Evolutionary conservation across 2,329 filamentous ascomycete species (phyloP).

Genomic region (Graphiopsis chlorocephala): DNA sequence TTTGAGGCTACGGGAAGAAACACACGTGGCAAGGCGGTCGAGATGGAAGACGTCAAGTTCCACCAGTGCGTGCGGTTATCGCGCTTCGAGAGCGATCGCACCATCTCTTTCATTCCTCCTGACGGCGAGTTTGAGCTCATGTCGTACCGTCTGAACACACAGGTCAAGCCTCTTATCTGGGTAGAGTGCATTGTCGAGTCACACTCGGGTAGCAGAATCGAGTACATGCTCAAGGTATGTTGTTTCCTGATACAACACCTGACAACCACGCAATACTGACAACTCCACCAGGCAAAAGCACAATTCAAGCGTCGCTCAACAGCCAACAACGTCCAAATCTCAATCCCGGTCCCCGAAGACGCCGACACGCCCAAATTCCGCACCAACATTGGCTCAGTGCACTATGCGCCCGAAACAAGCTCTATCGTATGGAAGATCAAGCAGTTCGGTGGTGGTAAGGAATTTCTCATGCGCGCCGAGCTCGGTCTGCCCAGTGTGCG

Average conservation of each 20-base stretch:
- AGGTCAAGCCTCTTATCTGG: constrained; percentile 98
- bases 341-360: constrained; percentile 94
- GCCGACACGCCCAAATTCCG: constrained; percentile 94
- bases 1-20: constrained; percentile 95
- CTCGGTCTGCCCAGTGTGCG: constrained; percentile 89
- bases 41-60: constrained; percentile 99
- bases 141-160: constrained; percentile 97
- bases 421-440: constrained; percentile 99
- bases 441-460: constrained; percentile 97
- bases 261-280: not conserved
- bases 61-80: constrained; percentile 96
- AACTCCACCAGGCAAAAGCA: constrained; percentile 65
- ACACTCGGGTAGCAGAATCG: constrained; percentile 90
- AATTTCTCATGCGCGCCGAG: constrained; percentile 97
- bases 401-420: constrained; percentile 95
- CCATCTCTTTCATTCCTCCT: constrained; percentile 97
- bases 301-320: constrained; percentile 98
- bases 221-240: constrained; percentile 90
- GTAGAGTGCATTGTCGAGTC: constrained; percentile 97
- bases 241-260: not conserved
- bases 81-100: constrained; percentile 96
- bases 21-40: constrained; percentile 92
- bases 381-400: constrained; percentile 94
- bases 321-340: constrained; percentile 97
- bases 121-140: constrained; percentile 99